Conservation (phyloP, 495 filamentous ascomycete species). For the Penicillium robsamsonii region DNA sequence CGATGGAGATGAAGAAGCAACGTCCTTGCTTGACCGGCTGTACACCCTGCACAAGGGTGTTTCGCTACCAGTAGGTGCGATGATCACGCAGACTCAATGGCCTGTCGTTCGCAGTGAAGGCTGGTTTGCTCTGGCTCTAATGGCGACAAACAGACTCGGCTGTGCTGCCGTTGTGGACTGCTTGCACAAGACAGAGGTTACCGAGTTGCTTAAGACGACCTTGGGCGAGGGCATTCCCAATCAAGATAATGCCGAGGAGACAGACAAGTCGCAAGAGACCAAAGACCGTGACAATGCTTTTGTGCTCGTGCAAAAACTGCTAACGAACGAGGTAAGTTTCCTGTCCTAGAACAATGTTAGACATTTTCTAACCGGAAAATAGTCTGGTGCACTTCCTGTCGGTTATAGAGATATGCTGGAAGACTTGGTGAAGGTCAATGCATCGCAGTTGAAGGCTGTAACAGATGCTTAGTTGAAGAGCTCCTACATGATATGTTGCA, state of each 20-base stretch:
- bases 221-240: conserved; percentile 38
- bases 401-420: conserved; percentile 29
- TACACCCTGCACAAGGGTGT: conserved; percentile 53
- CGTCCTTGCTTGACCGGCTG: conserved; percentile 44
- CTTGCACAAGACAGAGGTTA: conserved; percentile 48
- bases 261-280: conserved; percentile 29
- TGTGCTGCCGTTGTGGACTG: conserved; percentile 48
- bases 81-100: conserved; percentile 67
- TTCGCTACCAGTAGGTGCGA: conserved; percentile 53
- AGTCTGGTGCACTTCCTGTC: conserved; percentile 32
- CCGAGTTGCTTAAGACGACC: conserved; percentile 47
- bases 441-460: conserved; percentile 21
- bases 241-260: conserved; percentile 13
- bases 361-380: conserved; percentile 17
- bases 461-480: not conserved
- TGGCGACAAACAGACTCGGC: conserved; percentile 54
- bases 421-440: conserved; percentile 28
- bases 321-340: conserved; percentile 50
- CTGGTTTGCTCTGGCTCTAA: conserved; percentile 71
- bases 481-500: not conserved
- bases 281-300: conserved; percentile 64
- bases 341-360: not conserved
- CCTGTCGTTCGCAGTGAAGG: conserved; percentile 69
- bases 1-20: conserved; percentile 26
- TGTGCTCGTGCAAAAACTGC: conserved; percentile 58